phyloP scores from a whole-genome alignment of 2,329 filamentous ascomycete genomes.

The Xylariaceae sp. region DNA sequence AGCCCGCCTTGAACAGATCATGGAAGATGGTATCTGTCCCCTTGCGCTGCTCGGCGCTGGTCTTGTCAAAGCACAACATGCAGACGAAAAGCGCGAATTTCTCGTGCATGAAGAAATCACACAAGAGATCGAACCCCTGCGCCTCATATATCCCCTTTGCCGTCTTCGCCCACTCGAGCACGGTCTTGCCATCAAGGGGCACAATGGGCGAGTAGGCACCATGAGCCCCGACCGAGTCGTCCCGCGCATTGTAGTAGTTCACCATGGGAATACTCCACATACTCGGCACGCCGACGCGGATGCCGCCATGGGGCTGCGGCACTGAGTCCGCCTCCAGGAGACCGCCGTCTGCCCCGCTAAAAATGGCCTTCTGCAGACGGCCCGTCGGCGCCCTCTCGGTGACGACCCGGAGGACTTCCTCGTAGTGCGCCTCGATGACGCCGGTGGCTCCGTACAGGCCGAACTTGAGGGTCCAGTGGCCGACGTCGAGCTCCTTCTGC shows the following conservation, averaged over 20 bases:
- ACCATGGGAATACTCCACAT: conserved; percentile 34
- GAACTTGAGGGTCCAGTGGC: conserved; percentile 41
- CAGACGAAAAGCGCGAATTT: conserved; percentile 42
- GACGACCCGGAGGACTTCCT: conserved; percentile 34
- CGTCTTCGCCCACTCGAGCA: conserved; percentile 37
- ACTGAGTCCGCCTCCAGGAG: conserved; percentile 34
- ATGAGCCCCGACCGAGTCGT: conserved; percentile 29
- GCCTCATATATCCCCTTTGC: conserved; percentile 38
- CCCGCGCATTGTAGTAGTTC: conserved; percentile 29
- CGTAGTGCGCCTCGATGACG: conserved; percentile 40
- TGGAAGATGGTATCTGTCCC: conserved; percentile 32
- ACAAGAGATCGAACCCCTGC: conserved; percentile 38
- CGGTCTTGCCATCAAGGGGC: conserved; percentile 32
- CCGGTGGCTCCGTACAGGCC: conserved; percentile 38
- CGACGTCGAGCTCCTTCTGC: conserved; percentile 35
- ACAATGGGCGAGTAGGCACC: conserved; percentile 34
- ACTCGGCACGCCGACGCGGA: conserved; percentile 32
- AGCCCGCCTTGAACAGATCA: conserved; percentile 29
- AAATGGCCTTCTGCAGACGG: conserved; percentile 32
- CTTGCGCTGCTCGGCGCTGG: conserved; percentile 31
- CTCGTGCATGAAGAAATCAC: conserved; percentile 46
- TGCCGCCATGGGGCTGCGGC: conserved; percentile 27
- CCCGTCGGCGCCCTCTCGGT: conserved; percentile 32
- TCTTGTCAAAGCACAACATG: conserved; percentile 45
- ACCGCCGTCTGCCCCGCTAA: conserved; percentile 32